phyloP scores from a whole-genome alignment of 331 rosid genomes.

The Prunus yedoensis region DNA sequence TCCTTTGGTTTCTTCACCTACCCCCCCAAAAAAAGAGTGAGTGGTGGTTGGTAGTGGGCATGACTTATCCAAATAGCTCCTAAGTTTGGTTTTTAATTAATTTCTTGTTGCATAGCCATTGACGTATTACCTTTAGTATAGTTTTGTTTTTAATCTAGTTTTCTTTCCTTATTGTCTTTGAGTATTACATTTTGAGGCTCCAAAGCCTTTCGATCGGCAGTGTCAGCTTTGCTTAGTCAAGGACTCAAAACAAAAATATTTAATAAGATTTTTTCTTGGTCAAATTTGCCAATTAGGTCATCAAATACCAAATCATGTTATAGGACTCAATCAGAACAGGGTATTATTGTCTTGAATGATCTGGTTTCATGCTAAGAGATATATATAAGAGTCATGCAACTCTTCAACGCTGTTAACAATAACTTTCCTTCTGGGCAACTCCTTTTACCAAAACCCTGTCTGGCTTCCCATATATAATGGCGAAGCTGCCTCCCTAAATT shows the following conservation, averaged over 20 bases:
- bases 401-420: no score
- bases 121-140: not conserved
- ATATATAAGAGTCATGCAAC: no score
- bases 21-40: constrained; percentile 1
- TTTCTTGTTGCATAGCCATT: not conserved
- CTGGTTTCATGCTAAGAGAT: no score
- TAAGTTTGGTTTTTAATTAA: not conserved
- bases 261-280: not conserved
- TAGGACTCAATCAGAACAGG: not conserved
- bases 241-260: not conserved
- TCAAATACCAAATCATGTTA: not conserved
- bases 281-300: not conserved
- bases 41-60: constrained; percentile 20
- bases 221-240: not conserved
- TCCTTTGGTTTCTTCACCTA: constrained; percentile 15
- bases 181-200: no score
- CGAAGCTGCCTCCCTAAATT: not conserved
- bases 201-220: not conserved
- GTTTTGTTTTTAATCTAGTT: not conserved
- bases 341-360: no score
- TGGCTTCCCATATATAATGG: not conserved
- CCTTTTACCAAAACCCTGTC: not conserved
- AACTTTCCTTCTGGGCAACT: not conserved
- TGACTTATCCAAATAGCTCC: not conserved
- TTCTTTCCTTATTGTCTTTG: not conserved